Conservation (phyloP, 306 rosid genomes). For the Quercus glauca region DNA sequence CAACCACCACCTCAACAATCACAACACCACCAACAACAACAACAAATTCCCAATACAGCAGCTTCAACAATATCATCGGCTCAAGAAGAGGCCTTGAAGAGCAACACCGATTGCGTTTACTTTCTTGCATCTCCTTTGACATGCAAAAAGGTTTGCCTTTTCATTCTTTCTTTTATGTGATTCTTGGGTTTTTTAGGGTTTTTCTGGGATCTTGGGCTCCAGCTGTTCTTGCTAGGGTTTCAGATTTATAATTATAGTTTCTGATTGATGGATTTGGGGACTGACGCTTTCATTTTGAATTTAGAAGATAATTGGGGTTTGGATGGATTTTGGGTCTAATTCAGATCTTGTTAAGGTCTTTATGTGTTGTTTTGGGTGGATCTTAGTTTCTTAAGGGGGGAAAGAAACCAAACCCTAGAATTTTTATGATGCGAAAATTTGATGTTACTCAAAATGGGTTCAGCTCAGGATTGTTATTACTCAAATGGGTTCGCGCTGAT, state of each 20-base stretch:
- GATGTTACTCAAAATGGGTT: neutral
- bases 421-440: neutral
- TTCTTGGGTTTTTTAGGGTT: slow-evolving; percentile 9
- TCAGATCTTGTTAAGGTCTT: slow-evolving; percentile 11
- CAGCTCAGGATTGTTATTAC: neutral
- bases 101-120: slow-evolving; percentile 97
- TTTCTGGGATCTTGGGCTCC: neutral
- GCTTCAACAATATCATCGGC: slow-evolving; percentile 39
- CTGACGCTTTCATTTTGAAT: neutral
- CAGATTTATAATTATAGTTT: neutral
- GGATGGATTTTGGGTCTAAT: neutral
- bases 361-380: neutral
- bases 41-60: neutral
- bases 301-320: neutral
- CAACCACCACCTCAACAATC: too few species aligned
- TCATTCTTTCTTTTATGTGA: neutral
- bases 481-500: neutral
- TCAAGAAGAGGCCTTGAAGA: slow-evolving; percentile 84
- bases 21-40: neutral
- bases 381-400: neutral
- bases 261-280: neutral
- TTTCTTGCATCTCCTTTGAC: slow-evolving; percentile 97
- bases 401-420: neutral
- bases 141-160: slow-evolving; percentile 77
- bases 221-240: slow-evolving; percentile 1